These are phyloP conservation scores for Pichia exigua DNA, from an alignment of 805 yeast species.

Conservation along the genomic window DNA sequence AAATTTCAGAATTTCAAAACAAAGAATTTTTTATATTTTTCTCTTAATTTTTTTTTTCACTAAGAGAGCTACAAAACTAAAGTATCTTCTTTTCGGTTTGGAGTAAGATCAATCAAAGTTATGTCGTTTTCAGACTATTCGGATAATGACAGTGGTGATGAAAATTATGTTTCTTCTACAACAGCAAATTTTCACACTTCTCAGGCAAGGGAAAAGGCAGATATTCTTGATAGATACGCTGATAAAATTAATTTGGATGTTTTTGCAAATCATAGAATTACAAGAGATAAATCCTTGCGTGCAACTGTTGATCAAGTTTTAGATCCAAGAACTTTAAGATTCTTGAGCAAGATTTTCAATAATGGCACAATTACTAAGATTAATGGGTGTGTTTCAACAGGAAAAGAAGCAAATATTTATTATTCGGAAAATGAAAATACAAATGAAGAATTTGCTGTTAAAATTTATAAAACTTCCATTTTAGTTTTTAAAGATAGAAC, in stretches of 20 bases:
- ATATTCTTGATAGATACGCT: conserved; percentile 54
- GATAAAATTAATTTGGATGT: conserved; percentile 59
- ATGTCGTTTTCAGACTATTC: conserved; percentile 8
- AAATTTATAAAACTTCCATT: conserved; percentile 93
- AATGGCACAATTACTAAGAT: conserved; percentile 78
- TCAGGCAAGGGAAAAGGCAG: conserved; percentile 32
- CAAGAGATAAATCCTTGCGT: conserved; percentile 80
- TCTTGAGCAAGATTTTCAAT: conserved; percentile 71
- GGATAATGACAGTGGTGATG: conserved; percentile 2
- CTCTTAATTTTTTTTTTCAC: not conserved
- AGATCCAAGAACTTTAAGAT: conserved; percentile 87
- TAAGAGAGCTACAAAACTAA: no score
- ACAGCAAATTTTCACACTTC: conserved; percentile 1
- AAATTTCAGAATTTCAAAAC: no score
- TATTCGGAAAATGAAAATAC: conserved; percentile 51
- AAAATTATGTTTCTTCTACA: not conserved
- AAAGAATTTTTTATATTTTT: no score
- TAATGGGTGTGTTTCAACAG: conserved; percentile 92
- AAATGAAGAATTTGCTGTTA: conserved; percentile 70
- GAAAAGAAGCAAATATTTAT: conserved; percentile 98
- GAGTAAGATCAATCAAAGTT: not conserved
- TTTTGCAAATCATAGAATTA: conserved; percentile 48
- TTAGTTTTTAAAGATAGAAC: conserved; percentile 96
- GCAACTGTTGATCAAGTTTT: conserved; percentile 96
- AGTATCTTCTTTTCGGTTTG: no score